Evolutionary conservation across 2,329 filamentous ascomycete species (phyloP), one percentile per base, ranked within the genome.

Genomic region (Ophiostoma australiae): DNA sequence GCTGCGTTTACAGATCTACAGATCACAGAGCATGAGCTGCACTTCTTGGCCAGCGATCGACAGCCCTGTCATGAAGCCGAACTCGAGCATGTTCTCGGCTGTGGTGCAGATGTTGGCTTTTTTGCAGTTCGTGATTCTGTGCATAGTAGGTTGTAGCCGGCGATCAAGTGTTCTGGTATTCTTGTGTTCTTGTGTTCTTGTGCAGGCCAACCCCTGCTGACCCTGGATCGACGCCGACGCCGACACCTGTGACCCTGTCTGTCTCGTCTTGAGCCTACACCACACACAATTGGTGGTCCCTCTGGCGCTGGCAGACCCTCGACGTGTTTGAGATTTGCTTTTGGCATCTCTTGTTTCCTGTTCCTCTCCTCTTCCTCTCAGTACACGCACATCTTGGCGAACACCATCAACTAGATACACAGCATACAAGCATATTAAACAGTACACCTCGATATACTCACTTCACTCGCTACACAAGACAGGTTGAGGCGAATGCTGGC

Each of bases 1-100:
- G 4, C 15, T 48, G 44, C 13, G 27, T 48, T 13, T 7, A n/a
- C 44, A 11, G 52, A 23, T 55, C 20, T 55, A 10, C 52, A 11
- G n/a, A 31, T 31, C 27, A 31, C 52, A 11, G 20, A 10, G 13
- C 8, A 41, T 13, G 6, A 6, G 27, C 33, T 52, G 41, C 23
- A 23, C 27, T 8, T 58, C 52, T 58, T 58, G 52, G 52, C 52
- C 52, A 58, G 23, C 23, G 52, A 58, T 58, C 52, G 52, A 35
- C 58, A 63, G 58, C 58, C 58, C 52, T 63, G 58, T 63, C 58
- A 63, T 33, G 58, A 63, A 63, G 58, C 58, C 3, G 55, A 17
- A 33, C 11, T 61, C 15, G 55, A 61, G 55, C 55, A 61, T 61
- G 55, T 61, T 27, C 55, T 61, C 27, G 11, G 44, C 17, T 23